phyloP scores from a whole-genome alignment of 768 basidiomycete genomes.

The Leccinum boreale region DNA sequence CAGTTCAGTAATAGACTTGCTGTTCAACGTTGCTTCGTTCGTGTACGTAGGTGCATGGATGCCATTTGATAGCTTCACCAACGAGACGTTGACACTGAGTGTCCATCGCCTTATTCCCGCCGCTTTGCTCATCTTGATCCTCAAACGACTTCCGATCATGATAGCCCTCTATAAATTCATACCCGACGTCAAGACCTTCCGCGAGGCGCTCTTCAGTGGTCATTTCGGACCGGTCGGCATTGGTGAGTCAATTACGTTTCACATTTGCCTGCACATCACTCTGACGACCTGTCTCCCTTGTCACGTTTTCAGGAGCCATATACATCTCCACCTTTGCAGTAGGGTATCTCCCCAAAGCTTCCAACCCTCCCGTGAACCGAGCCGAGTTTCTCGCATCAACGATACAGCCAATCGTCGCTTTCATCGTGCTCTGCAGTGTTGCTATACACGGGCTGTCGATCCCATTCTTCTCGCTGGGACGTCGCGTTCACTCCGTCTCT shows the following conservation, averaged over 20 bases:
- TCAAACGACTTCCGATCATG: slow-evolving; percentile 83
- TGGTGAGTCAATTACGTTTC: slow-evolving; percentile 37
- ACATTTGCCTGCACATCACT: neutral
- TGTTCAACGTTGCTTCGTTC: slow-evolving; percentile 95
- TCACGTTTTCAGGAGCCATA: slow-evolving; percentile 58
- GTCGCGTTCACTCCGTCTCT: slow-evolving; percentile 76
- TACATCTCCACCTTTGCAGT: slow-evolving; percentile 89
- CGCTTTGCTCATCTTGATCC: slow-evolving; percentile 74
- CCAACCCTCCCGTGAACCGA: slow-evolving; percentile 49
- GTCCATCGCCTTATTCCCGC: slow-evolving; percentile 86
- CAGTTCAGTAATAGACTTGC: slow-evolving; percentile 91
- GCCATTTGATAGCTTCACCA: slow-evolving; percentile 81
- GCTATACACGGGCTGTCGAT: slow-evolving; percentile 89
- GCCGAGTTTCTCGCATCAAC: slow-evolving; percentile 62
- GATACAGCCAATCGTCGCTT: slow-evolving; percentile 92
- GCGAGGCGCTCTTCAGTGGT: slow-evolving; percentile 92
- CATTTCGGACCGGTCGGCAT: slow-evolving; percentile 92
- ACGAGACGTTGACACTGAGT: slow-evolving; percentile 61
- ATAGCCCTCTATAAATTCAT: slow-evolving; percentile 87
- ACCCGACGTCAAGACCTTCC: slow-evolving; percentile 91
- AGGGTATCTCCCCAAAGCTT: slow-evolving; percentile 48
- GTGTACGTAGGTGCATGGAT: slow-evolving; percentile 97
- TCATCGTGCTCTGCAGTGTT: slow-evolving; percentile 92
- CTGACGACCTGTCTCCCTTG: slow-evolving; percentile 1
- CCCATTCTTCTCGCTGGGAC: slow-evolving; percentile 88